Percentiles rank a stretch among this genome's conserved stretches.
phyloP scores from a whole-genome alignment of 2,329 filamentous ascomycete species.

The Xylogone sp. region DNA sequence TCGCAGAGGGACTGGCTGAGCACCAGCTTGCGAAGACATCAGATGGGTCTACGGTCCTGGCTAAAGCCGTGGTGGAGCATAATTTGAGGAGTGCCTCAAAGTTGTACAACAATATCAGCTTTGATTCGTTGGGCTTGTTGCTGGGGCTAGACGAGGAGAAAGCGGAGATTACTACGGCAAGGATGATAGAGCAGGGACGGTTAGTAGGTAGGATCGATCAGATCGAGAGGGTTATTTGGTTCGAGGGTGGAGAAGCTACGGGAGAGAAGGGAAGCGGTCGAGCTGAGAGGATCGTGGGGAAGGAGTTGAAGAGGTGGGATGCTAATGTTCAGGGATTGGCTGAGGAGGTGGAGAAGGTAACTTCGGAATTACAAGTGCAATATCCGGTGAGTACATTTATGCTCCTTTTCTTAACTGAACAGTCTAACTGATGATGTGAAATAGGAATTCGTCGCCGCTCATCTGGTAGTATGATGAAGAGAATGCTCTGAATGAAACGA shows the following conservation, averaged over 20 bases:
- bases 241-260: slow-evolving; percentile 70
- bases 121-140: slow-evolving; percentile 71
- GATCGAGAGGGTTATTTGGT: slow-evolving; percentile 83
- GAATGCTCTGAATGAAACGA: neutral
- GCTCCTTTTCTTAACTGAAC: neutral
- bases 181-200: slow-evolving; percentile 94
- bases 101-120: slow-evolving; percentile 73
- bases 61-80: slow-evolving; percentile 92
- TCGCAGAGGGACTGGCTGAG: slow-evolving; percentile 73
- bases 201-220: slow-evolving; percentile 90
- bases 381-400: slow-evolving; percentile 59
- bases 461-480: neutral
- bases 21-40: slow-evolving; percentile 89
- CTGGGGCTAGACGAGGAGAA: slow-evolving; percentile 75
- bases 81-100: slow-evolving; percentile 84
- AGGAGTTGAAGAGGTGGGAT: slow-evolving; percentile 83
- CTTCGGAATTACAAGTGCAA: slow-evolving; percentile 73
- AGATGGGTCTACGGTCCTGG: slow-evolving; percentile 89
- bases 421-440: neutral
- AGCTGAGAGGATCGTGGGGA: slow-evolving; percentile 59
- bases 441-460: neutral
- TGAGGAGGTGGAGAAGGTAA: slow-evolving; percentile 85
- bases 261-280: slow-evolving; percentile 66
- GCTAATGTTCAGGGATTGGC: slow-evolving; percentile 79
- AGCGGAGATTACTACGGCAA: slow-evolving; percentile 86